A percentile compares a stretch with the other conserved stretches of the same genome.
phyloP scores from a whole-genome alignment of 164 flowering plant genomes.

The Nymphaea thermarum region DNA sequence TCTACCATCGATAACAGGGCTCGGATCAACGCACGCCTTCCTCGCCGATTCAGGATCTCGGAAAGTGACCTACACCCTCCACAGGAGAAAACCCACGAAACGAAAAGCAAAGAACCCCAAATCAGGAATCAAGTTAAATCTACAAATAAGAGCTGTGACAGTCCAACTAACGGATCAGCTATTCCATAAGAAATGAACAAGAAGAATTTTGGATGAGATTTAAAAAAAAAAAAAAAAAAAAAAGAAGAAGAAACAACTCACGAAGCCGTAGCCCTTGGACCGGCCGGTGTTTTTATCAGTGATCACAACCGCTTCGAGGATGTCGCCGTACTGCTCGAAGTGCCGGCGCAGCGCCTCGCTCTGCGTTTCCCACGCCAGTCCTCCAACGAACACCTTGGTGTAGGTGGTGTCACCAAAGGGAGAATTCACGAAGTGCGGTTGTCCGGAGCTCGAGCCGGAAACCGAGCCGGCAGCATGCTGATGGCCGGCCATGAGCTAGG shows the following conservation, averaged over 20 bases:
- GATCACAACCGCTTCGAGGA: slow-evolving; percentile 96
- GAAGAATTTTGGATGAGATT: background rate
- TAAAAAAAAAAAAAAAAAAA: background rate
- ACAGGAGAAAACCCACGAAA: slow-evolving; percentile 16
- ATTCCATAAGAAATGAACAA: background rate
- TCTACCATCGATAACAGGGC: slow-evolving; percentile 82
- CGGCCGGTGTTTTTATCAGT: slow-evolving; percentile 89
- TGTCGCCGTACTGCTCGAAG: slow-evolving; percentile 93
- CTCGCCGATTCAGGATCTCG: slow-evolving; percentile 82
- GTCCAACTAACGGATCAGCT: background rate
- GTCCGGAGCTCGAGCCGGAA: slow-evolving; percentile 20
- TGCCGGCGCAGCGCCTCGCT: slow-evolving; percentile 76
- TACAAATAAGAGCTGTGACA: background rate
- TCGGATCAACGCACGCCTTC: slow-evolving; percentile 82
- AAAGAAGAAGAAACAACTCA: slow-evolving; percentile 35
- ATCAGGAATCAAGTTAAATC: slow-evolving; percentile 1
- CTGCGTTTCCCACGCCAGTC: slow-evolving; percentile 98
- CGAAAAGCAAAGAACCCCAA: background rate
- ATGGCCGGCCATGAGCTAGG: slow-evolving; percentile 45
- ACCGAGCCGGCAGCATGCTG: slow-evolving; percentile 42
- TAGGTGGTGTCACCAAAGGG: slow-evolving; percentile 90
- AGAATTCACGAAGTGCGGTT: slow-evolving; percentile 55
- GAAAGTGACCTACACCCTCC: slow-evolving; percentile 94
- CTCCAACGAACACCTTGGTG: slow-evolving; percentile 96
- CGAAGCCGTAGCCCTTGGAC: slow-evolving; percentile 98